Evolutionary conservation across 768 basidiomycete species (phyloP), one percentile per base, ranked within the genome.

Genomic region (Clitopilus passeckerianus): DNA sequence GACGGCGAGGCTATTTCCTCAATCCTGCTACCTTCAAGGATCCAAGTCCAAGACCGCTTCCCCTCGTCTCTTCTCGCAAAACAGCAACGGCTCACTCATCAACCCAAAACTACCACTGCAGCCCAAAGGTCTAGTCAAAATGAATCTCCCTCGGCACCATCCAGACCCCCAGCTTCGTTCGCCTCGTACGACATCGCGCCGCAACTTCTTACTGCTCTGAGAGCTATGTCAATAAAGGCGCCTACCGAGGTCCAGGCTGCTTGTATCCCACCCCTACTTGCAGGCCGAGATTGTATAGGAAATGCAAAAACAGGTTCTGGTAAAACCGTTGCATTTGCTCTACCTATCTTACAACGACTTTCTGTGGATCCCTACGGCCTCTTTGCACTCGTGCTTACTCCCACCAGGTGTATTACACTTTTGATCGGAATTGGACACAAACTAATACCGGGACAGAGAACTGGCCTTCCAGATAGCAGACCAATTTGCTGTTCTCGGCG

Each of bases 261-360:
- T 3, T 98, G 95, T 71, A 91, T 99, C 66, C 92, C 92, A 1
- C 86, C 88, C 5, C 83, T 98, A 57, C 77, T 99, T 24, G 74
- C 72, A 93, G 96, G 96, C 37, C 84, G 89, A 68, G 96, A 99
- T 72, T 98, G 95, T 71, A 93, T 99, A 60, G 97, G 97, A 9
- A 95, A 96, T 63, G 95, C 97, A 0, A 95, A 98, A 75, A 99
- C 97, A 0, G 97, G 97, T 56, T 95, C 93, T 1, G 96, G 96
- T 66, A 99, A 99, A 76, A 99, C 97, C 0, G 86, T 99, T 60
- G 95, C 97, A 0, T 99, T 99, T 65, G 97, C 96, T 0, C 73
- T 98, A 5, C 97, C 97, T 5, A 98, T 98, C 58, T 77, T 98
- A 6, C 94, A 99, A 71, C 84, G 84, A 65, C 80, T 99, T 33